A percentile compares a stretch with the other conserved stretches of the same genome.
Conservation (phyloP, 2,329 filamentous ascomycete species). For the Cercospora citrullina region DNA sequence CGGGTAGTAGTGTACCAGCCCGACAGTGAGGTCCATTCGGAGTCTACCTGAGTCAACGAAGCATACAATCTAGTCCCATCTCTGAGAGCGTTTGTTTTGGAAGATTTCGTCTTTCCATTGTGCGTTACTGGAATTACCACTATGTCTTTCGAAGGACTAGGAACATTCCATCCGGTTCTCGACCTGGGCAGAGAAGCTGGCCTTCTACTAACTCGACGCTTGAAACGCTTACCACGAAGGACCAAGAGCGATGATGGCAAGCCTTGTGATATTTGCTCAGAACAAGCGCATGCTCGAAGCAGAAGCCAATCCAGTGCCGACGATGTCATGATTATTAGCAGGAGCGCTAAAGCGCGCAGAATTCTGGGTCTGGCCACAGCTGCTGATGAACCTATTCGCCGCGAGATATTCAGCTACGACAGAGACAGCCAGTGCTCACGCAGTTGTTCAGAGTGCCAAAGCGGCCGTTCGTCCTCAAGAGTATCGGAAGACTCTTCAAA, state of each 20-base stretch:
- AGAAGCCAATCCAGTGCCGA: not conserved
- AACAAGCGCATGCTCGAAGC: not conserved
- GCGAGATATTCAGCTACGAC: not conserved
- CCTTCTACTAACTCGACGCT: not conserved
- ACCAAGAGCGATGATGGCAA: not conserved
- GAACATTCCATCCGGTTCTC: not conserved
- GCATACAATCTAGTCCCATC: not conserved
- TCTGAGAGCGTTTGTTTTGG: not conserved
- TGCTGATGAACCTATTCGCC: not conserved
- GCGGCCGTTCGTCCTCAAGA: not conserved
- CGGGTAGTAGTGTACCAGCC: not conserved
- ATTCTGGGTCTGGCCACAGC: not conserved
- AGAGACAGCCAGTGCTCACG: not conserved
- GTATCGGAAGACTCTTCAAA: not conserved
- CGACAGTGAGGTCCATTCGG: not conserved
- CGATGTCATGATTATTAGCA: not conserved
- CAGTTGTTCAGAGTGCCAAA: not conserved
- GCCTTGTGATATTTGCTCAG: not conserved
- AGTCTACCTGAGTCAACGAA: not conserved
- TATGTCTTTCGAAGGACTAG: not conserved
- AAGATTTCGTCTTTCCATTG: not conserved
- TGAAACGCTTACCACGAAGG: not conserved
- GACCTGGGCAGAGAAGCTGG: not conserved
- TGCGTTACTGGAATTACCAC: not conserved
- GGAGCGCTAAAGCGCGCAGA: not conserved